Percentiles rank a stretch among this genome's conserved stretches.
phyloP scores from a whole-genome alignment of 192 early-diverging fungal species.

The Piromyces sp. region DNA sequence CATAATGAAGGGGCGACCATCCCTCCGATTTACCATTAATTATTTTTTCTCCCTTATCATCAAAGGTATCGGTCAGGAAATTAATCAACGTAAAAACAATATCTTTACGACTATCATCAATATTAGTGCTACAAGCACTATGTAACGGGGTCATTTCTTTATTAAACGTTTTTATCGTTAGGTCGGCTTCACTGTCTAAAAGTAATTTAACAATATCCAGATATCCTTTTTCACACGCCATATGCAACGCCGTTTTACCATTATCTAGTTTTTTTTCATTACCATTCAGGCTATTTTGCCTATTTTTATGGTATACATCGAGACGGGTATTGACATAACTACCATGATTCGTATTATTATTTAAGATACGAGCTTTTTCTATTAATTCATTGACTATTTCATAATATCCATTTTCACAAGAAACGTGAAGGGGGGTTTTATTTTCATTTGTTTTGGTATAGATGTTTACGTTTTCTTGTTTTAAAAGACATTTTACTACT shows the following conservation, averaged over 20 bases:
- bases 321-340: neutral
- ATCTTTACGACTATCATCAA: neutral
- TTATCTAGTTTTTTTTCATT: too few species aligned
- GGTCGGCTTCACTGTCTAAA: neutral
- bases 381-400: neutral
- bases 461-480: too few species aligned
- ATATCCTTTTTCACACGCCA: neutral
- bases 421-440: too few species aligned
- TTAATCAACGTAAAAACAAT: neutral
- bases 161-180: neutral
- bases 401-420: too few species aligned
- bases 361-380: neutral
- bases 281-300: too few species aligned
- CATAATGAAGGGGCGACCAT: neutral
- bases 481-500: too few species aligned
- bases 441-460: too few species aligned
- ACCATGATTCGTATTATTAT: neutral
- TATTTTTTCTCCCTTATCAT: neutral
- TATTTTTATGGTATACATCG: too few species aligned
- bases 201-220: neutral
- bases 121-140: neutral
- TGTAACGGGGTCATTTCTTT: neutral
- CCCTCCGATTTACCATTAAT: neutral
- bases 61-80: neutral
- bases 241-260: neutral